These are phyloP conservation scores for Lasiodiplodia sp. DNA, from an alignment of 2,329 filamentous ascomycete species.

Conservation along the genomic window DNA sequence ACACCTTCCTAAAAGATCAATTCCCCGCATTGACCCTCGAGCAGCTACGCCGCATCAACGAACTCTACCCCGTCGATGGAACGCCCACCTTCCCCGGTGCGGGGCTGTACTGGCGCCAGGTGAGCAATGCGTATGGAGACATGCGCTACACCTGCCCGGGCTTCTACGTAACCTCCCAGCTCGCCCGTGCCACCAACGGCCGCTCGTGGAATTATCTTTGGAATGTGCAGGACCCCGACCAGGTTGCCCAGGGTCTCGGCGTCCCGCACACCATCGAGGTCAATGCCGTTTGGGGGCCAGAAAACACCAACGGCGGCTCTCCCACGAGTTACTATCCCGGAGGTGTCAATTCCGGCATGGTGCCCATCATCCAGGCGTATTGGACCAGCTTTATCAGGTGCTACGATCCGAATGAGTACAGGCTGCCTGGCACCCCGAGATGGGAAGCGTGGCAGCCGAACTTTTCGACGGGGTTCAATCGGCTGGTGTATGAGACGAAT, in stretches of 20 bases:
- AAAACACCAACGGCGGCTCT: conserved; percentile 57
- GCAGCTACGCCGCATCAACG: conserved; percentile 61
- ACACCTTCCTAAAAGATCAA: conserved; percentile 65
- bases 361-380: conserved; percentile 71
- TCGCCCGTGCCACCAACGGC: conserved; percentile 45
- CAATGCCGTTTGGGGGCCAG: conserved; percentile 71
- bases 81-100: conserved; percentile 52
- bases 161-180: conserved; percentile 59
- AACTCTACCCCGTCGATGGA: conserved; percentile 61
- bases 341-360: conserved; percentile 63
- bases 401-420: conserved; percentile 69
- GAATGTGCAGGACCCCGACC: conserved; percentile 67
- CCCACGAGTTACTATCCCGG: conserved; percentile 64
- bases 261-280: conserved; percentile 73
- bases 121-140: conserved; percentile 67
- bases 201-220: conserved; percentile 73
- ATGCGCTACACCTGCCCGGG: conserved; percentile 71
- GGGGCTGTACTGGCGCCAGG: conserved; percentile 66
- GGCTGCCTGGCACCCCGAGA: conserved; percentile 54
- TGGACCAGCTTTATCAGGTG: conserved; percentile 76
- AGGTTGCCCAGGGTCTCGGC: conserved; percentile 63
- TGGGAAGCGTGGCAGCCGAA: conserved; percentile 58
- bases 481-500: conserved; percentile 49
- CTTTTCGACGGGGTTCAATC: conserved; percentile 35
- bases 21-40: conserved; percentile 62